phyloP scores from a whole-genome alignment of 768 basidiomycete genomes.

The Trametopsis cervina region DNA sequence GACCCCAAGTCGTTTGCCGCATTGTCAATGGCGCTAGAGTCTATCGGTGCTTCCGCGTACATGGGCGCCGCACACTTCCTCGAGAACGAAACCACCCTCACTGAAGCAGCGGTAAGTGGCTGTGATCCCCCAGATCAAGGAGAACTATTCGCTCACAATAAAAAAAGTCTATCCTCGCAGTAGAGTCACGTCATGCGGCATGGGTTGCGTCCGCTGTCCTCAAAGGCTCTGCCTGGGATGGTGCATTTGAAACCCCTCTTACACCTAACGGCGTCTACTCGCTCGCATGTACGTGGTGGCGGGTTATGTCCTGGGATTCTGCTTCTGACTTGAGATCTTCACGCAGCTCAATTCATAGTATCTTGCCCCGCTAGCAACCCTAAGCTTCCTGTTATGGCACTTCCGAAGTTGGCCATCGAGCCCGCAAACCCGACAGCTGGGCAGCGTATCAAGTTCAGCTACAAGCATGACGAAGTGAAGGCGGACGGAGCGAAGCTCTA shows the following conservation, averaged over 20 bases:
- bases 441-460: conserved; percentile 22
- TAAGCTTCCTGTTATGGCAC: conserved; percentile 39
- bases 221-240: conserved; percentile 37
- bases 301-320: no score
- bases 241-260: conserved; percentile 34
- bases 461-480: conserved; percentile 13
- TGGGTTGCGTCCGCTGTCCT: conserved; percentile 41
- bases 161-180: conserved; percentile 39
- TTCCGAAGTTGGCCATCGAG: conserved; percentile 34
- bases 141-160: conserved; percentile 2
- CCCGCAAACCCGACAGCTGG: conserved; percentile 27
- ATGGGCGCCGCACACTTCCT: conserved; percentile 45
- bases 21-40: conserved; percentile 42
- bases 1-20: conserved; percentile 38
- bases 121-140: neutral
- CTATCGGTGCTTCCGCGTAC: conserved; percentile 50
- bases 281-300: conserved; percentile 28
- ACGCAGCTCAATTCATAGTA: conserved; percentile 37
- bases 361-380: conserved; percentile 43
- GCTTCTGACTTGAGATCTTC: no score
- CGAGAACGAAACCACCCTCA: conserved; percentile 35
- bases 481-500: conserved; percentile 6
- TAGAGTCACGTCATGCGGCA: conserved; percentile 45
- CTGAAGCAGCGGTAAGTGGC: conserved; percentile 37
- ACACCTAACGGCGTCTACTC: conserved; percentile 36